Base-by-base conservation (phyloP, 31 red algal species). In the Bonnemaisonia californica region DNA sequence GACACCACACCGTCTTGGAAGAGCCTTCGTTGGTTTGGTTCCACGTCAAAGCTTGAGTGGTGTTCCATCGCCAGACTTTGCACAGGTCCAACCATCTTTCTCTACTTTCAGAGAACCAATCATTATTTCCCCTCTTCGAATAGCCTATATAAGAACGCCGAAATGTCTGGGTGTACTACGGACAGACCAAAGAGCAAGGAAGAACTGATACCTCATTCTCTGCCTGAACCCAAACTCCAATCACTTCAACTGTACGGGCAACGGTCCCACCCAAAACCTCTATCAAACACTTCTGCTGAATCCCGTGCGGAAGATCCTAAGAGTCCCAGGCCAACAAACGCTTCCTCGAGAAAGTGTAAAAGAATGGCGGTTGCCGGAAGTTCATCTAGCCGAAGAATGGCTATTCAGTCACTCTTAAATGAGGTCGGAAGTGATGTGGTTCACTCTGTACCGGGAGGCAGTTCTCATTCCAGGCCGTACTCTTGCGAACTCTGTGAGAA, bases 371-470 rank as follows among this genome's bases (percentile, higher is more conserved):
- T 51, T 16, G 16, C 45, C 7, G 45, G 16, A 51, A 51, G n/a
- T 64, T 64, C 23, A 27, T 64, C 60, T 22, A 64, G 23, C 62
- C 54, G 66, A 29, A 35, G 87, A 34, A 90, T 90, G 29, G 68
- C 77, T 36, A 90, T 90, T 71, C 71, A 81, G 37, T 83, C 87
- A 2, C 70, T 90, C n/a, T 77, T 90, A 2, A 90, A 90, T 40
- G 87, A 90, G 33, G 38, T 79, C 16, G 54, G 61, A 59, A 63
- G 54, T 35, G 80, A 84, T 7, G 32, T 54, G 27, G 21, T 38
- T 60, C 68, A 39, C 26, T 32, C 69, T 35, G 61, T 31, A 56
- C 36, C 57, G 19, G 33, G 67, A 1, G 54, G 48, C 32, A 47
- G 30, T 38, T 51, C 71, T 22, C 34, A 63, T 18, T 23, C 3